Base-by-base conservation (phyloP, 805 yeast species). In the Lachancea nothofagi region DNA sequence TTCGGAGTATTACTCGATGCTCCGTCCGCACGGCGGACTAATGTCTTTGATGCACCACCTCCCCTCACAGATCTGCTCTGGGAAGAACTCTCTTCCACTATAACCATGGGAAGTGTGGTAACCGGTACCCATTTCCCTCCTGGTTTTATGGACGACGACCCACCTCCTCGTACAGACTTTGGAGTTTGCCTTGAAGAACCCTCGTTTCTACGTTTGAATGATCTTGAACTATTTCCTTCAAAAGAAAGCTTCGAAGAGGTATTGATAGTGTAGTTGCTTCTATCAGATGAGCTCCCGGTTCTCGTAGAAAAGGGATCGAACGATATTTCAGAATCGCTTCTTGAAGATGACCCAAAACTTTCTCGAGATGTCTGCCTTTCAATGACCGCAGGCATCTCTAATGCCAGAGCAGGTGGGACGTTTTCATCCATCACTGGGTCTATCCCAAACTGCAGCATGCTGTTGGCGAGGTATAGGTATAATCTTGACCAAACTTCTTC, bases 401-500 rank as follows among this genome's bases (percentile, higher is more conserved):
- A 15, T n/a, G 15, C 28, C 22, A 33, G 4, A 10, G 8, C 12
- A 9, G 23, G 26, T 7, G 14, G 7, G 4, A 8, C 29, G 4
- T 14, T 24, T 10, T 33, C 37, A 7, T 7, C 20, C 8, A 62
- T 38, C 6, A 61, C 53, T 5, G 71, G 71, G 37, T 69, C 72
- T 13, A 64, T 55, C 20, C 71, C 72, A 30, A 56, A 64, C 29
- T 78, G 81, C 14, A 82, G 53, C 35, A 83, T 70, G 13, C 80
- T 71, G 58, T 83, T 81, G 20, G 88, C 79, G 47, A 83, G 61
- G 56, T 77, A 83, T 40, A 80, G 65, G 62, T 80, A 83, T 17
- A 83, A 62, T 51, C 79, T 74, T 38, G 82, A 74, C 89, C 90
- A 83, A 41, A 78, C 72, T 41, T 75, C 70, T 53, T 82, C 88